phyloP scores from a whole-genome alignment of 192 early-diverging fungal genomes.

The Borealophlyctis nickersoniae region DNA sequence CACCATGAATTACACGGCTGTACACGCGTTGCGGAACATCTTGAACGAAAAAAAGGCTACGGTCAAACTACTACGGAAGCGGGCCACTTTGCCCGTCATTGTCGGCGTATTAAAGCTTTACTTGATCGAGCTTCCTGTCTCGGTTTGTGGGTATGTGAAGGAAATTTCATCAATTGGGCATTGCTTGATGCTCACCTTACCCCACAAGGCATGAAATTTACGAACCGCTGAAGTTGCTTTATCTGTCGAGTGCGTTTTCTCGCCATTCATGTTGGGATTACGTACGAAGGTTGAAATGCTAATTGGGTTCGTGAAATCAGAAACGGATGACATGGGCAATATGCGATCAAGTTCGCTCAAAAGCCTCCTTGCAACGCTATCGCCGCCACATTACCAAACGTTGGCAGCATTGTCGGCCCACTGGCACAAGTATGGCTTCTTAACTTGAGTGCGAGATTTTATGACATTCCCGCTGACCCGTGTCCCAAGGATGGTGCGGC shows the following conservation, averaged over 20 bases:
- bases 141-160: slow-evolving; percentile 23
- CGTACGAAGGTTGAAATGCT: too few species aligned
- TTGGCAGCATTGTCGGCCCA: slow-evolving; percentile 19
- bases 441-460: neutral
- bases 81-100: slow-evolving; percentile 14
- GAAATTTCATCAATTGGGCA: neutral
- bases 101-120: slow-evolving; percentile 35
- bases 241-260: slow-evolving; percentile 33
- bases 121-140: slow-evolving; percentile 31
- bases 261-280: too few species aligned
- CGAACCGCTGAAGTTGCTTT: slow-evolving; percentile 47
- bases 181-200: neutral
- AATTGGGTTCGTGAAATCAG: neutral
- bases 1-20: slow-evolving; percentile 10
- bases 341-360: slow-evolving; percentile 30
- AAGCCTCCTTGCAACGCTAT: slow-evolving; percentile 33
- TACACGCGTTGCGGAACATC: slow-evolving; percentile 25
- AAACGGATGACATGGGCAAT: slow-evolving; percentile 20
- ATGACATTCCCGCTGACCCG: neutral
- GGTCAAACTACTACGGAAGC: slow-evolving; percentile 11
- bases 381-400: slow-evolving; percentile 27
- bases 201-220: slow-evolving; percentile 37
- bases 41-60: slow-evolving; percentile 22
- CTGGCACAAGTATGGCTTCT: slow-evolving; percentile 24
- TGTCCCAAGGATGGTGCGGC: neutral